These are phyloP conservation scores for Fomitopsis serialis DNA, from an alignment of 768 basidiomycete species.

Conservation along the genomic window DNA sequence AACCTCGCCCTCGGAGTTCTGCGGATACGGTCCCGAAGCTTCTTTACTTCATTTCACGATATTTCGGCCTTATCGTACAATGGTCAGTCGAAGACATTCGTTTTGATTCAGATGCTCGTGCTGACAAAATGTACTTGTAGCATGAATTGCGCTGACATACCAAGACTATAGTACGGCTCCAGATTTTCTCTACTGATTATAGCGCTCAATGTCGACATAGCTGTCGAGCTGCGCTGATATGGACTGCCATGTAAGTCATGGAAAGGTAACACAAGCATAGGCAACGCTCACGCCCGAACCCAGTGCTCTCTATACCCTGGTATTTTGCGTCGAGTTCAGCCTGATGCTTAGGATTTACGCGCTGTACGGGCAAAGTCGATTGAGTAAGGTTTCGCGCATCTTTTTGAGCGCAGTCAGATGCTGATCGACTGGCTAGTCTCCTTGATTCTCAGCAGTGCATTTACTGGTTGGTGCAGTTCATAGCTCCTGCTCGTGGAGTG, in stretches of 20 bases:
- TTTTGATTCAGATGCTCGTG: neutral
- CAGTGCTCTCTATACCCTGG: neutral
- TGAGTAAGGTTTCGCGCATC: neutral
- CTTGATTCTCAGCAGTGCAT: neutral
- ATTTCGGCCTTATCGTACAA: slow-evolving; percentile 8
- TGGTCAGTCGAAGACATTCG: too few relatives aligned
- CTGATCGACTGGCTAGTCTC: neutral
- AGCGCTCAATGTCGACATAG: neutral
- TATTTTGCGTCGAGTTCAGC: slow-evolving; percentile 13
- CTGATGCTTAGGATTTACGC: slow-evolving; percentile 16
- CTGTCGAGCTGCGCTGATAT: neutral
- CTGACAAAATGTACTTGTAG: neutral
- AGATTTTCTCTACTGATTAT: neutral
- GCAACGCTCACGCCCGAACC: neutral
- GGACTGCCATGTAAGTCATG: neutral
- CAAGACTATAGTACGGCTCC: slow-evolving; percentile 3
- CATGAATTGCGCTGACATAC: neutral
- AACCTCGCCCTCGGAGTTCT: slow-evolving; percentile 4
- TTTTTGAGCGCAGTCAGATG: neutral
- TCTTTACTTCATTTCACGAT: slow-evolving; percentile 14
- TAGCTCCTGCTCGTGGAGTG: neutral
- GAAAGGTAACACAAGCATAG: neutral
- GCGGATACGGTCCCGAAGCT: slow-evolving; percentile 9
- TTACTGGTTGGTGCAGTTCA: neutral
- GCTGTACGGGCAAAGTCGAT: slow-evolving; percentile 8